A percentile compares a stretch with the other conserved stretches of the same genome.
phyloP scores from a whole-genome alignment of 441 rosid genomes.

The Daphne laureola region DNA sequence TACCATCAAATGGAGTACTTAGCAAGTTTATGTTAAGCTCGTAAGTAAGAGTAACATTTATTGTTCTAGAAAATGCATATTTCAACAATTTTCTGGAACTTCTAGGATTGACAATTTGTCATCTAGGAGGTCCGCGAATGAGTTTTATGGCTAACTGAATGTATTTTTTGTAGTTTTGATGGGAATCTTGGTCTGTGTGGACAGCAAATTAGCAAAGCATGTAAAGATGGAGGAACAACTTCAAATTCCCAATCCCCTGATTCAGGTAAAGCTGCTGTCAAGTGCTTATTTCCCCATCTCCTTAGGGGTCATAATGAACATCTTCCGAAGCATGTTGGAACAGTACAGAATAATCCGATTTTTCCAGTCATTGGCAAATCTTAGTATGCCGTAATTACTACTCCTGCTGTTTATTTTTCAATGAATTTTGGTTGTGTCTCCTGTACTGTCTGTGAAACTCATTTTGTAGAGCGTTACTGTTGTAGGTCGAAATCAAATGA shows the following conservation, averaged over 20 bases:
- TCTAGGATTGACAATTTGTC: slow-evolving; percentile 4
- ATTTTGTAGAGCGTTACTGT: slow-evolving; percentile 16
- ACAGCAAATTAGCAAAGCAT: slow-evolving; percentile 51
- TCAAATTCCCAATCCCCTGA: slow-evolving; percentile 31
- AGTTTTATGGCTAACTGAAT: slow-evolving; percentile 17
- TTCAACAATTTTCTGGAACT: neutral
- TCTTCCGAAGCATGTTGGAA: too few species aligned
- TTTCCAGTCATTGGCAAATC: too few species aligned
- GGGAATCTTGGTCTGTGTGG: slow-evolving; percentile 92
- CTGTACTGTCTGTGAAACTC: slow-evolving; percentile 10
- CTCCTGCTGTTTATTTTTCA: too few species aligned
- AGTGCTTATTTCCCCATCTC: too few species aligned
- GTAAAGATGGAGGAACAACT: slow-evolving; percentile 56
- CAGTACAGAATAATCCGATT: too few species aligned
- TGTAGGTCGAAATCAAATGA: slow-evolving; percentile 56
- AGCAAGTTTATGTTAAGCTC: slow-evolving; percentile 54
- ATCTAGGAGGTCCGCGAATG: slow-evolving; percentile 5
- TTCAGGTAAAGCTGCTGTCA: slow-evolving; percentile 32
- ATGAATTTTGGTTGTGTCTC: neutral
- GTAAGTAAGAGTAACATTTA: slow-evolving; percentile 42
- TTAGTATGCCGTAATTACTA: too few species aligned
- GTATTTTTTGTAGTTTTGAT: slow-evolving; percentile 43
- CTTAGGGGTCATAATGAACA: too few species aligned
- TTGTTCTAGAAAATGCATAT: slow-evolving; percentile 3
- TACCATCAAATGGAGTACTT: slow-evolving; percentile 76